Conservation (phyloP, 306 rosid species). For the Albizia julibrissin region DNA sequence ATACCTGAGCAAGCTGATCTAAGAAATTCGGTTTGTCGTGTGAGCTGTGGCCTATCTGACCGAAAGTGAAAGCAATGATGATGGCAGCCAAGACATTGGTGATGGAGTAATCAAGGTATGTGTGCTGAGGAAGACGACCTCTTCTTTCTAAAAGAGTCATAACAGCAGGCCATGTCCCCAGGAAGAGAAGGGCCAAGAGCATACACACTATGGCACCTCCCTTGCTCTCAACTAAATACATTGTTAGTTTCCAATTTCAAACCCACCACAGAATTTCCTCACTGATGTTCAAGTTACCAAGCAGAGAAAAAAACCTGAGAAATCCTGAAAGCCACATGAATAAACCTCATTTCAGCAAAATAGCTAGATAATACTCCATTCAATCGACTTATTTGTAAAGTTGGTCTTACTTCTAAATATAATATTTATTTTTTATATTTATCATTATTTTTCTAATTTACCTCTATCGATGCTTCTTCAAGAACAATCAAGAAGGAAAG, state of each 20-base stretch:
- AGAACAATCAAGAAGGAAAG: too few species aligned
- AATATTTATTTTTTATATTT: too few species aligned
- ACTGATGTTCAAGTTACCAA: conserved; percentile 15
- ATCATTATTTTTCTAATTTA: too few species aligned
- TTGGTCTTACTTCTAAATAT: too few species aligned
- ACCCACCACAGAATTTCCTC: conserved; percentile 18
- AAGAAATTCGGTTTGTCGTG: conserved; percentile 54
- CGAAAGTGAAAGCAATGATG: conserved; percentile 80
- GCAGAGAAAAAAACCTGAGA: conserved; percentile 21
- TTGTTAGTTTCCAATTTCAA: conserved; percentile 38
- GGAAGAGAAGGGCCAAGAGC: conserved; percentile 64
- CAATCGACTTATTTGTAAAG: not conserved
- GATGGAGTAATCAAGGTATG: conserved; percentile 84
- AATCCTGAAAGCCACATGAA: conserved; percentile 36
- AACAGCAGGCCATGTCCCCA: conserved; percentile 94
- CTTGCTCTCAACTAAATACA: conserved; percentile 87
- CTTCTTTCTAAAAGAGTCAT: conserved; percentile 74
- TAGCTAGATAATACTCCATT: conserved; percentile 15
- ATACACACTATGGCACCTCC: conserved; percentile 89
- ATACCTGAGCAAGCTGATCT: conserved; percentile 73
- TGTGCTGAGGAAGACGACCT: conserved; percentile 96
- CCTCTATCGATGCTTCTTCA: too few species aligned
- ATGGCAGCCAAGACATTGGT: conserved; percentile 86
- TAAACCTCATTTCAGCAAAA: not conserved
- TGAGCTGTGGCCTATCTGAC: conserved; percentile 63